These are phyloP conservation scores for Schwanniomyces etchellsii DNA, from an alignment of 1,139 yeast genomes.

Conservation along the genomic window DNA sequence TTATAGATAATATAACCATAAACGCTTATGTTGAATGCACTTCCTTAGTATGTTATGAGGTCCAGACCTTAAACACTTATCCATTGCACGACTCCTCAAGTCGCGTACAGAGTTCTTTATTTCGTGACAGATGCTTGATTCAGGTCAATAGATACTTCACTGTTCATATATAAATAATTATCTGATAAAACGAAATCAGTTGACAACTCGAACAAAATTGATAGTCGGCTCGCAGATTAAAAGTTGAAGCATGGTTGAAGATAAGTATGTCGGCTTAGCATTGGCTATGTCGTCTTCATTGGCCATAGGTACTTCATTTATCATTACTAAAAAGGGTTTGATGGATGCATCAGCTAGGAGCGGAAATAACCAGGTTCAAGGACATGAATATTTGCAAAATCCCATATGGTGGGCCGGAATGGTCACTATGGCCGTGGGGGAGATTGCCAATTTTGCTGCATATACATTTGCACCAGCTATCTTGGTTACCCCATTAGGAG, in stretches of 20 bases:
- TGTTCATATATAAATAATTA: no score
- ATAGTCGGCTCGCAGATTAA: no score
- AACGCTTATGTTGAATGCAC: no score
- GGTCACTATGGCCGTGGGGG: constrained; percentile 87
- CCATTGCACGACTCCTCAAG: no score
- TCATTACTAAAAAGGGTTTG: constrained; percentile 83
- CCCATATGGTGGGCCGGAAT: constrained; percentile 98
- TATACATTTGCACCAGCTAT: constrained; percentile 95
- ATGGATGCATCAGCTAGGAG: constrained; percentile 63
- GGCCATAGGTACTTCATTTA: constrained; percentile 88
- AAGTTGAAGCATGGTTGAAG: constrained; percentile 54
- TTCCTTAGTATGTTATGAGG: no score
- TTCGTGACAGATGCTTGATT: no score
- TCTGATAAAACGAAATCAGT: no score
- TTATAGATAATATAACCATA: no score
- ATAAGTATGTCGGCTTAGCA: constrained; percentile 84
- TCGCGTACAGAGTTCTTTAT: no score
- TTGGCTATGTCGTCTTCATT: constrained; percentile 83
- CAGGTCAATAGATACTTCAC: not conserved
- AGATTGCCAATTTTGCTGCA: constrained; percentile 89
- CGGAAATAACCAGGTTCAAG: constrained; percentile 61
- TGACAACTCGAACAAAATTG: no score
- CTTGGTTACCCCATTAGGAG: constrained; percentile 88
- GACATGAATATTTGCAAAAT: constrained; percentile 68
- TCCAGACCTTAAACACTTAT: no score